These are phyloP conservation scores for Apostasia ramifera DNA, from an alignment of 106 monocot species.

Conservation along the genomic window DNA sequence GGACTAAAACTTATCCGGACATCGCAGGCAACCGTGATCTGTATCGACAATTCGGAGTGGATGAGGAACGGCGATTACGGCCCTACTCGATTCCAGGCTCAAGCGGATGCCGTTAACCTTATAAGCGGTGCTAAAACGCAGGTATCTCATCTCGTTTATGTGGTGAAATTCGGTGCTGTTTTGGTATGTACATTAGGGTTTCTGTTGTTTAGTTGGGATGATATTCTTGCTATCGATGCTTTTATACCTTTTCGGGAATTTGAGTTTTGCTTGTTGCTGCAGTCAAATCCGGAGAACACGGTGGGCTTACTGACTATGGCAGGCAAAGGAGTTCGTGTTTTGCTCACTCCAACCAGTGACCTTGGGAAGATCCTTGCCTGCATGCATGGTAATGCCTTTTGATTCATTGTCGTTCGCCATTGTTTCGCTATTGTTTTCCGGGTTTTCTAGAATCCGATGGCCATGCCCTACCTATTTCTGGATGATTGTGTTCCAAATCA, in stretches of 20 bases:
- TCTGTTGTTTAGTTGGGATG: background rate
- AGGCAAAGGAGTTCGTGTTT: conserved; percentile 83
- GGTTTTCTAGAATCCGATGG: too few relatives aligned
- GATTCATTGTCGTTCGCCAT: too few relatives aligned
- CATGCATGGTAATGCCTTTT: conserved; percentile 67
- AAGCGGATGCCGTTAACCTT: conserved; percentile 84
- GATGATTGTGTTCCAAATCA: too few relatives aligned
- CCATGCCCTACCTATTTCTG: too few relatives aligned
- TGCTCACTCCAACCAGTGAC: conserved; percentile 90
- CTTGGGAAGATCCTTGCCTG: conserved; percentile 93
- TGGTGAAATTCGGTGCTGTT: background rate
- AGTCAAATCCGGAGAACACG: conserved; percentile 96
- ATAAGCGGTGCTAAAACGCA: conserved; percentile 97
- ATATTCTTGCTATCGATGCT: background rate
- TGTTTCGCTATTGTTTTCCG: too few relatives aligned
- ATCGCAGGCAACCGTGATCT: conserved; percentile 93
- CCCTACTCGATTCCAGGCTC: conserved; percentile 83
- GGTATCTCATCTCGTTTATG: conserved; percentile 20
- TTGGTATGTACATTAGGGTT: background rate
- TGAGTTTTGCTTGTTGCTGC: conserved; percentile 6
- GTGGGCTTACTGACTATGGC: conserved; percentile 97
- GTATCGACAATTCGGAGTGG: conserved; percentile 99
- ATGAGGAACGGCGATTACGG: conserved; percentile 92
- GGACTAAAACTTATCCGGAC: background rate
- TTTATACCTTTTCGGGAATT: background rate